Evolutionary conservation across 352 stramenopile genomes (phyloP).

Genomic region (Pythium volutum): DNA sequence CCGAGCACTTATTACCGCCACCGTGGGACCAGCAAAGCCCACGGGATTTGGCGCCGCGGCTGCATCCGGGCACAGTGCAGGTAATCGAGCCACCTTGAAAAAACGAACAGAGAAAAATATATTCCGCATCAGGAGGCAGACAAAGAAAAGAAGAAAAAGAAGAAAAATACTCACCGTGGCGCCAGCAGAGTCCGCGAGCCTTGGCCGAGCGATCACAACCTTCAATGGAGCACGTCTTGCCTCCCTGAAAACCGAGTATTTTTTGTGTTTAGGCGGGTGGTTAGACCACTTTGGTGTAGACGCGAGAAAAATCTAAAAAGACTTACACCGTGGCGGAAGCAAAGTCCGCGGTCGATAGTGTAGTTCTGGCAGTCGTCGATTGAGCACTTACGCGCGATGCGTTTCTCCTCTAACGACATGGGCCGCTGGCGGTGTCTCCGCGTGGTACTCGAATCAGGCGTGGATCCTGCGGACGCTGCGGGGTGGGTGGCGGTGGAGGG

Average conservation of each 20-base stretch:
- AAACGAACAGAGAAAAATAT: not conserved
- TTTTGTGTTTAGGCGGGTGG: not conserved
- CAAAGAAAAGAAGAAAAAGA: not conserved
- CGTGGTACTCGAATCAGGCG: not conserved
- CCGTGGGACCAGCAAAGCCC: slow-evolving; percentile 25
- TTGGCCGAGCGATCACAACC: slow-evolving; percentile 6
- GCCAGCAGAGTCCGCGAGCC: slow-evolving; percentile 14
- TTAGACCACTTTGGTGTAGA: not conserved
- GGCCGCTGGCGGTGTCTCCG: not conserved
- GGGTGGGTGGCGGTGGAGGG: too few relatives aligned
- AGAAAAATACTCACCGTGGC: slow-evolving; percentile 1
- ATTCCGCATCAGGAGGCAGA: not conserved
- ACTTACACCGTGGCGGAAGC: slow-evolving; percentile 35
- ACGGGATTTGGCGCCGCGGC: slow-evolving; percentile 7
- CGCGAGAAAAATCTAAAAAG: not conserved
- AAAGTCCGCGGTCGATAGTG: slow-evolving; percentile 43
- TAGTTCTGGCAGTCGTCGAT: slow-evolving; percentile 43
- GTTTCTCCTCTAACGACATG: slow-evolving; percentile 28
- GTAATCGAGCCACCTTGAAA: slow-evolving; percentile 1
- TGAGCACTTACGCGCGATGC: slow-evolving; percentile 31
- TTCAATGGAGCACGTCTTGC: slow-evolving; percentile 11
- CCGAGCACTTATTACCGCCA: slow-evolving; percentile 23
- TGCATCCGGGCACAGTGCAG: slow-evolving; percentile 10
- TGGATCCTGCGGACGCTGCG: too few relatives aligned
- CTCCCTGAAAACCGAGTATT: not conserved